Percentiles rank a stretch among this genome's conserved stretches.
Conservation (phyloP, 2,329 filamentous ascomycete genomes). For the Aspergillus oerlinghausenensis region DNA sequence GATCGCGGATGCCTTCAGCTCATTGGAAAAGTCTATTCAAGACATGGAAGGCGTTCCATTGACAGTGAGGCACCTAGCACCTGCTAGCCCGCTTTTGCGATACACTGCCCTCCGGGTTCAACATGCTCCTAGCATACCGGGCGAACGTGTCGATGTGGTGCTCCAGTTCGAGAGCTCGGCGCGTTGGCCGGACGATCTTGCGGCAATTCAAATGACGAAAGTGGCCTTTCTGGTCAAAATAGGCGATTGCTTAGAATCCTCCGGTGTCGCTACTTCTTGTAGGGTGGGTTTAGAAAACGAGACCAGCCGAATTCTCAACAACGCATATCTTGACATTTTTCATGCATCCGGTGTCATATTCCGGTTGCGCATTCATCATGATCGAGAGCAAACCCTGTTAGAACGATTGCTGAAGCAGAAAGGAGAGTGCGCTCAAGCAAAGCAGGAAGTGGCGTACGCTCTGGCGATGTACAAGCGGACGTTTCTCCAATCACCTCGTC, state of each 20-base stretch:
- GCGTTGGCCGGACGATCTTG: slow-evolving; percentile 88
- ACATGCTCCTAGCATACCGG: slow-evolving; percentile 15
- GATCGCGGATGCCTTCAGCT: slow-evolving; percentile 64
- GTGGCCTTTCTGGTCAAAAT: slow-evolving; percentile 78
- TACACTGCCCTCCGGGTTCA: slow-evolving; percentile 54
- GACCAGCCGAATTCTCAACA: slow-evolving; percentile 64
- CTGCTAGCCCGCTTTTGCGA: slow-evolving; percentile 67
- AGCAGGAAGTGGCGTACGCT: slow-evolving; percentile 65
- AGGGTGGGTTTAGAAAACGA: slow-evolving; percentile 78
- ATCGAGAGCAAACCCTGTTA: slow-evolving; percentile 76
- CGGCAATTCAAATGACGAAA: slow-evolving; percentile 89
- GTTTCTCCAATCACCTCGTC: slow-evolving; percentile 68
- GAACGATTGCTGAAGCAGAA: slow-evolving; percentile 75
- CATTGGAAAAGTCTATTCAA: slow-evolving; percentile 72
- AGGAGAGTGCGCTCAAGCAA: slow-evolving; percentile 57
- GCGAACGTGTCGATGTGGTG: slow-evolving; percentile 66
- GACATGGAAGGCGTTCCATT: slow-evolving; percentile 78
- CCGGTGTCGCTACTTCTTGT: slow-evolving; percentile 57
- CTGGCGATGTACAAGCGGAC: slow-evolving; percentile 67
- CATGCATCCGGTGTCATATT: slow-evolving; percentile 71
- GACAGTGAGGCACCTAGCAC: slow-evolving; percentile 74
- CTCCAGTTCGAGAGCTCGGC: slow-evolving; percentile 91
- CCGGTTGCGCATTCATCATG: slow-evolving; percentile 81
- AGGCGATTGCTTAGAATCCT: slow-evolving; percentile 63
- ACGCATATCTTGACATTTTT: slow-evolving; percentile 75